Evolutionary conservation across 2,329 filamentous ascomycete genomes (phyloP).

Genomic region (Aspergillus fischeri): DNA sequence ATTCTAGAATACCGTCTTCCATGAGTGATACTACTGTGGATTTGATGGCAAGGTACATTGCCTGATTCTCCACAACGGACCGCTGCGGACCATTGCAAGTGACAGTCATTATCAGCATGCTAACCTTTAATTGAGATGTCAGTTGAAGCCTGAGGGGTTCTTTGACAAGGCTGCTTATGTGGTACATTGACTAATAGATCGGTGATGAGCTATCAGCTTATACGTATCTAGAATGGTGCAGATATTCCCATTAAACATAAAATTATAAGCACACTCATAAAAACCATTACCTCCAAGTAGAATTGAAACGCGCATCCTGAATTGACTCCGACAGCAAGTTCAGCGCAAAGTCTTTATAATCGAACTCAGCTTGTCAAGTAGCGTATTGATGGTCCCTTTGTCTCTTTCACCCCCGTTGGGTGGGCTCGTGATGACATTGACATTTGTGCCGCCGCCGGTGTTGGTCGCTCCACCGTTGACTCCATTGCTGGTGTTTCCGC

Average conservation of each 20-base stretch:
- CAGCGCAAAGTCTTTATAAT: neutral
- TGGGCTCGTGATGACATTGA: neutral
- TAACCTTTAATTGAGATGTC: neutral
- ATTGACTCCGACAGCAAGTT: neutral
- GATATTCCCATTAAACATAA: no score
- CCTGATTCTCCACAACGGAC: neutral
- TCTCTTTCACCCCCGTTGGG: neutral
- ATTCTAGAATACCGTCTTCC: neutral
- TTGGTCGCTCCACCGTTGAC: neutral
- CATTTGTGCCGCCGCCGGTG: neutral
- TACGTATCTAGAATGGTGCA: no score
- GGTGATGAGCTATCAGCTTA: no score
- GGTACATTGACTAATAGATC: neutral
- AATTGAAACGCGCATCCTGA: neutral
- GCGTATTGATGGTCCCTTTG: neutral
- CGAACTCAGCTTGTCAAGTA: neutral
- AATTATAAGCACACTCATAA: no score
- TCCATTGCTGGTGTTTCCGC: neutral
- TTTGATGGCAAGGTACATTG: neutral
- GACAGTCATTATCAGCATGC: neutral
- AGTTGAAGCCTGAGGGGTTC: no score
- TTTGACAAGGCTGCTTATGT: neutral
- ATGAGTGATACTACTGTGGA: neutral
- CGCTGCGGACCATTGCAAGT: neutral
- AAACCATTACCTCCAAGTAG: neutral